A percentile compares a stretch with the other conserved stretches of the same genome.
phyloP scores from a whole-genome alignment of 192 early-diverging fungal genomes.

The Gamsiella multidivaricata region DNA sequence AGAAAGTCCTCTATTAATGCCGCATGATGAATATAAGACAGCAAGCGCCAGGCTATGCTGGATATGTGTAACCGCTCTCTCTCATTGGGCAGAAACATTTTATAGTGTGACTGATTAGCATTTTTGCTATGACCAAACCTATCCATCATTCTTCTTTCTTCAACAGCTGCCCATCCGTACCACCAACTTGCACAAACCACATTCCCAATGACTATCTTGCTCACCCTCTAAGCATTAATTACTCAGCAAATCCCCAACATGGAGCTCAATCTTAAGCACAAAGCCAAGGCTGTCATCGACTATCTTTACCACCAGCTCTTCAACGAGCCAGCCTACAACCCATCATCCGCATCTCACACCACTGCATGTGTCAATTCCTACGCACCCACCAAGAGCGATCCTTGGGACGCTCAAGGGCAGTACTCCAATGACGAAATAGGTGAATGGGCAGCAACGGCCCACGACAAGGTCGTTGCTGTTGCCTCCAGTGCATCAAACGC shows the following conservation, averaged over 20 bases:
- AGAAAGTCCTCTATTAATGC: no score
- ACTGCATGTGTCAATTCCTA: slow-evolving; percentile 18
- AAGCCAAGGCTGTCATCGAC: slow-evolving; percentile 22
- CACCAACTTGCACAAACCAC: background rate
- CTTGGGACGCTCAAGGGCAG: background rate
- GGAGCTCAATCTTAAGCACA: slow-evolving; percentile 2
- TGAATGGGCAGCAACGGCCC: background rate
- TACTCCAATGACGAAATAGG: background rate
- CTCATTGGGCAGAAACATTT: no score
- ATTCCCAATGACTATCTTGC: background rate
- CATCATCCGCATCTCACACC: background rate
- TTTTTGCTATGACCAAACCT: no score
- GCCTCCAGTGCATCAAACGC: slow-evolving; percentile 22
- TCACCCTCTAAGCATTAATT: background rate
- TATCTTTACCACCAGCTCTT: slow-evolving; percentile 36
- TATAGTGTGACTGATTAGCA: no score
- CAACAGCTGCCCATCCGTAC: no score
- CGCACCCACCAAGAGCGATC: background rate
- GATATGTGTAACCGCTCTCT: no score
- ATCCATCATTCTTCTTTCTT: no score
- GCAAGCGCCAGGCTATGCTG: no score
- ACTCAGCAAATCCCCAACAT: background rate
- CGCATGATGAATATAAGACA: no score
- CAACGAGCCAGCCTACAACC: background rate
- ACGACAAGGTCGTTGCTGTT: slow-evolving; percentile 14